A percentile compares a stretch with the other conserved stretches of the same genome.
Conservation (phyloP, 75 land plant species). For the Gnetum montanum region DNA sequence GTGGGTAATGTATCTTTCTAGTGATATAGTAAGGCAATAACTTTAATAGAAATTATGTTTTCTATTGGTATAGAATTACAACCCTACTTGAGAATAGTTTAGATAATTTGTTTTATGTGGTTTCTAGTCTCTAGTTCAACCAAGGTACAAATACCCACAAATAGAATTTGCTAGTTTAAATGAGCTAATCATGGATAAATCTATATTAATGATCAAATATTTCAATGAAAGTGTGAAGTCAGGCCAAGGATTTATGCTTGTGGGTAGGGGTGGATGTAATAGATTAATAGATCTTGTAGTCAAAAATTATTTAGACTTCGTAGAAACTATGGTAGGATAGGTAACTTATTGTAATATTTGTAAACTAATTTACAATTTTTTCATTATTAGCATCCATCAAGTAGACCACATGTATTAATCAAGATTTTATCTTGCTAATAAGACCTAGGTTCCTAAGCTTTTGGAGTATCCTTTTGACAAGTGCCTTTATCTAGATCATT, state of each 20-base stretch:
- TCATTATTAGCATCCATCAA: not conserved
- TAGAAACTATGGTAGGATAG: not conserved
- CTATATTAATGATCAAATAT: too few species aligned
- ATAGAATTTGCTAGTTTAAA: too few species aligned
- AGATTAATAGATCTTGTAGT: not conserved
- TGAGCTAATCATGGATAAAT: too few species aligned
- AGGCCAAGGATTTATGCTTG: slow-evolving; percentile 3
- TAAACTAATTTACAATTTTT: not conserved
- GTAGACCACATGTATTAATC: slow-evolving; percentile 1
- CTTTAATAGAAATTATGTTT: too few species aligned
- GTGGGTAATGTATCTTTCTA: too few species aligned
- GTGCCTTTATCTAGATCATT: not conserved
- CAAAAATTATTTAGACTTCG: not conserved
- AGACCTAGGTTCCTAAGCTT: not conserved
- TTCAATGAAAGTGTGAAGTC: too few species aligned
- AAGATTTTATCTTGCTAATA: not conserved
- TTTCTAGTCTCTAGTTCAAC: too few species aligned
- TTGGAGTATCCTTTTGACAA: not conserved
- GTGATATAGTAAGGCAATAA: too few species aligned
- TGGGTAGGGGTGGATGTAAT: slow-evolving; percentile 8
- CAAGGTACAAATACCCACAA: too few species aligned
- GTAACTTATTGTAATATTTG: not conserved
- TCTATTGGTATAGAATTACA: too few species aligned
- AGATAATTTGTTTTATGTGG: too few species aligned
- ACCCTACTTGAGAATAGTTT: too few species aligned